phyloP scores from a whole-genome alignment of 257 asterid genomes.

The Gardenia jasminoides region DNA sequence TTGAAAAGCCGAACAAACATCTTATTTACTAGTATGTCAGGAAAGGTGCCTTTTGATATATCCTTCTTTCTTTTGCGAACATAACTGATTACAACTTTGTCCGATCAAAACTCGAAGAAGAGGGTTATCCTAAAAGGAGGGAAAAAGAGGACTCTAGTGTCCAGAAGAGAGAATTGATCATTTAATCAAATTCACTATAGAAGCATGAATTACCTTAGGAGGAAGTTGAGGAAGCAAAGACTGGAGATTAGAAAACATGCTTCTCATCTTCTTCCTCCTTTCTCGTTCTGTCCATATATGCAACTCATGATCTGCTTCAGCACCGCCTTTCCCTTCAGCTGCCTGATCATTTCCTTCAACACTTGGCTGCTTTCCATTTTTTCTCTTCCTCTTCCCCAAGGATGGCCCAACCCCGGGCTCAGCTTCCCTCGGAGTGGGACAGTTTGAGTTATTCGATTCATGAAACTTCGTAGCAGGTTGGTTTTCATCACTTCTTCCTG shows the following conservation, averaged over 20 bases:
- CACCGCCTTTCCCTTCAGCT: conserved; percentile 14
- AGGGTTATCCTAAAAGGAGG: background rate
- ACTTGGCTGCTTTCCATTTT: conserved; percentile 6
- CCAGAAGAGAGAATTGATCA: background rate
- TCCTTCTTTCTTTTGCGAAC: background rate
- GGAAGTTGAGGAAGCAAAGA: conserved; percentile 83
- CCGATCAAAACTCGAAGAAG: background rate
- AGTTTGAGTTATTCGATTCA: conserved; percentile 7
- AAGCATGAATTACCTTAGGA: conserved; percentile 57
- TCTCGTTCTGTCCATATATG: conserved; percentile 84
- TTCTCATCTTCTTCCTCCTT: conserved; percentile 86
- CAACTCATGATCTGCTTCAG: conserved; percentile 56
- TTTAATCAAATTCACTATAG: background rate
- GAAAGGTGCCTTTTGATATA: background rate
- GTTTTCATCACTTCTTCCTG: conserved; percentile 18
- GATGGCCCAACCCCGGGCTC: conserved; percentile 6
- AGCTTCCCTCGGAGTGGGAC: conserved; percentile 24
- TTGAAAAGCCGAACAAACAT: conserved; percentile 1
- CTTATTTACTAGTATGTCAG: background rate
- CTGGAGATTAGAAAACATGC: conserved; percentile 70
- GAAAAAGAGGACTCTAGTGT: background rate
- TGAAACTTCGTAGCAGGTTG: conserved; percentile 18
- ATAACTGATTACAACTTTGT: background rate
- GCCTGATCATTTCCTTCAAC: background rate
- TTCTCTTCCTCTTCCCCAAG: conserved; percentile 26